A percentile compares a stretch with the other conserved stretches of the same genome.
These are phyloP conservation scores for Cercospora zeina DNA, from an alignment of 2,329 filamentous ascomycete species.

Conservation along the genomic window DNA sequence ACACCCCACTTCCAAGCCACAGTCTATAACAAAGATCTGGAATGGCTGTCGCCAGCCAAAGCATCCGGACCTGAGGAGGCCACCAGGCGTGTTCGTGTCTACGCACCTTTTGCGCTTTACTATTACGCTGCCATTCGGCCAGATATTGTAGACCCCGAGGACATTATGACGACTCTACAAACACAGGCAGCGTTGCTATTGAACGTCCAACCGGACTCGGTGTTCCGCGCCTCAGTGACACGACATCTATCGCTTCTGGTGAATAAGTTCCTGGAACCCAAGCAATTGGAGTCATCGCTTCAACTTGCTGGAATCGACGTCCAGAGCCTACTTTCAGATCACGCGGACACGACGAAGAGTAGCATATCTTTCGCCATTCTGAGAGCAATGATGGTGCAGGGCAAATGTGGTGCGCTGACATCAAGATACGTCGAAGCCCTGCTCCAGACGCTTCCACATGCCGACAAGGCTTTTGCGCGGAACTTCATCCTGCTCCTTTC, in stretches of 20 bases:
- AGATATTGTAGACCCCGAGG: slow-evolving; percentile 35
- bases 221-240: slow-evolving; percentile 40
- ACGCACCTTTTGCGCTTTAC: slow-evolving; percentile 35
- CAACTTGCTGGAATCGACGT: slow-evolving; percentile 38
- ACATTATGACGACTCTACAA: slow-evolving; percentile 34
- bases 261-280: slow-evolving; percentile 51
- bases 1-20: slow-evolving; percentile 48
- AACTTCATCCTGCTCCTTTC: slow-evolving; percentile 61
- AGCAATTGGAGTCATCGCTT: slow-evolving; percentile 43
- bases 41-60: slow-evolving; percentile 37
- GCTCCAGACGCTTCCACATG: slow-evolving; percentile 53
- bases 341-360: slow-evolving; percentile 47
- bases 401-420: slow-evolving; percentile 49
- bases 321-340: slow-evolving; percentile 42
- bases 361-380: slow-evolving; percentile 61
- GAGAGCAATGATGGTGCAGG: slow-evolving; percentile 61
- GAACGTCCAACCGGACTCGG: slow-evolving; percentile 13
- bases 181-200: slow-evolving; percentile 31
- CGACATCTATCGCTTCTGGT: slow-evolving; percentile 50
- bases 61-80: slow-evolving; percentile 7
- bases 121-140: slow-evolving; percentile 39
- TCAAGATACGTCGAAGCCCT: slow-evolving; percentile 48
- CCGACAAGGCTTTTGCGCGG: slow-evolving; percentile 52
- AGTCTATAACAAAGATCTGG: slow-evolving; percentile 36
- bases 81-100: background rate